Conservation (phyloP, 2,329 filamentous ascomycete species). For the Sclerotiophoma versabilis region DNA sequence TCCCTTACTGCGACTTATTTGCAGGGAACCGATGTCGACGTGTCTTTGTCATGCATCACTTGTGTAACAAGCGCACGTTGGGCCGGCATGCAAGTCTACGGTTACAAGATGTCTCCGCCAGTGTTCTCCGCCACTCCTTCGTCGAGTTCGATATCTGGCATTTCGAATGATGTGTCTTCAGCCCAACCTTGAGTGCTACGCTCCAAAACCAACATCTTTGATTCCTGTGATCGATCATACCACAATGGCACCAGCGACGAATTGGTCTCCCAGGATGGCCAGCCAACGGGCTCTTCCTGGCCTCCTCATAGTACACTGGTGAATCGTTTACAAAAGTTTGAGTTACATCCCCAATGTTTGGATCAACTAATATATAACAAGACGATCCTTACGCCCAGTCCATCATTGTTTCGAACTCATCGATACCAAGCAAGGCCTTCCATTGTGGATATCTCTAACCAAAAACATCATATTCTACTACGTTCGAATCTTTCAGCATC, state of each 20-base stretch:
- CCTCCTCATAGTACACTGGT: too few species aligned
- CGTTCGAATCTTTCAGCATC: background rate
- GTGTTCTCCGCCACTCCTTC: background rate
- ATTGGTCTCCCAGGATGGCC: background rate
- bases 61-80: background rate
- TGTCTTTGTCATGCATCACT: background rate
- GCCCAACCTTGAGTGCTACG: background rate
- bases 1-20: background rate
- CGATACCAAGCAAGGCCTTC: too few species aligned
- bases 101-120: background rate
- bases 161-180: background rate
- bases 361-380: background rate
- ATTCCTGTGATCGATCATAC: background rate
- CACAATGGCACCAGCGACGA: background rate
- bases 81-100: background rate
- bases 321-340: too few species aligned
- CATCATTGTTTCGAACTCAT: too few species aligned
- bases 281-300: background rate
- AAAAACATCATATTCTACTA: background rate
- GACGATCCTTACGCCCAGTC: too few species aligned
- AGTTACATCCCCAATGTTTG: background rate
- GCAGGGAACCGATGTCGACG: slow-evolving; percentile 1
- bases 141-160: background rate
- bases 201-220: background rate
- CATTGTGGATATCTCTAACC: background rate